A percentile compares a stretch with the other conserved stretches of the same genome.
phyloP scores from a whole-genome alignment of 768 basidiomycete species.

The Boletus sp. region DNA sequence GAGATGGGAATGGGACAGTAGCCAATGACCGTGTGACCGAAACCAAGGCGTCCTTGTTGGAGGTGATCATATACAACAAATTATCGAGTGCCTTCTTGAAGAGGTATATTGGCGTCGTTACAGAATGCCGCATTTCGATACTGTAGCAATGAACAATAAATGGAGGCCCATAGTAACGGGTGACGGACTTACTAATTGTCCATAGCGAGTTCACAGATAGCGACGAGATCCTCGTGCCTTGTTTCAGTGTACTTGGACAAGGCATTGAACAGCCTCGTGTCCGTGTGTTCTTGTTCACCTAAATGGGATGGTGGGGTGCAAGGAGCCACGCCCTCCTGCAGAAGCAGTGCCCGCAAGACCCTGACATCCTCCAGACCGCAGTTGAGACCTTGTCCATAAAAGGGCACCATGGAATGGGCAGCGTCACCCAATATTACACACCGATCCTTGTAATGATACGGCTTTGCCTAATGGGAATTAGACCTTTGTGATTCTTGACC shows the following conservation, averaged over 20 bases:
- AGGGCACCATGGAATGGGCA: slow-evolving; percentile 98
- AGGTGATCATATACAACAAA: slow-evolving; percentile 62
- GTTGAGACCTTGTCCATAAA: slow-evolving; percentile 96
- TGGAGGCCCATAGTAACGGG: slow-evolving; percentile 23
- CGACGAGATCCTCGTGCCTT: slow-evolving; percentile 84
- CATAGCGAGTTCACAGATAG: slow-evolving; percentile 92
- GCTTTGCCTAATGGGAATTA: slow-evolving; percentile 56
- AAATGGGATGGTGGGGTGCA: slow-evolving; percentile 31
- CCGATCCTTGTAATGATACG: slow-evolving; percentile 89
- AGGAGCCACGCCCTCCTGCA: slow-evolving; percentile 63
- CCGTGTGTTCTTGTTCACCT: slow-evolving; percentile 37
- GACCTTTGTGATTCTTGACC: slow-evolving; percentile 19
- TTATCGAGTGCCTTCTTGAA: slow-evolving; percentile 81
- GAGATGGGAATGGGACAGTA: slow-evolving; percentile 56
- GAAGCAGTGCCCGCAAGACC: slow-evolving; percentile 74
- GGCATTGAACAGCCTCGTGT: slow-evolving; percentile 61
- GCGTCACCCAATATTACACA: slow-evolving; percentile 91
- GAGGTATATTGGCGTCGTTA: slow-evolving; percentile 76
- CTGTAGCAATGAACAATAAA: slow-evolving; percentile 43
- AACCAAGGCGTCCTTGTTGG: slow-evolving; percentile 45
- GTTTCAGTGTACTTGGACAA: slow-evolving; percentile 77
- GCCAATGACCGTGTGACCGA: slow-evolving; percentile 47
- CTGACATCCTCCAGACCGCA: slow-evolving; percentile 98
- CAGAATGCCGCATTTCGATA: slow-evolving; percentile 92
- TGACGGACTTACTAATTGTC: slow-evolving; percentile 83